Evolutionary conservation across 768 basidiomycete species (phyloP).

Genomic region (Suillus americanus): DNA sequence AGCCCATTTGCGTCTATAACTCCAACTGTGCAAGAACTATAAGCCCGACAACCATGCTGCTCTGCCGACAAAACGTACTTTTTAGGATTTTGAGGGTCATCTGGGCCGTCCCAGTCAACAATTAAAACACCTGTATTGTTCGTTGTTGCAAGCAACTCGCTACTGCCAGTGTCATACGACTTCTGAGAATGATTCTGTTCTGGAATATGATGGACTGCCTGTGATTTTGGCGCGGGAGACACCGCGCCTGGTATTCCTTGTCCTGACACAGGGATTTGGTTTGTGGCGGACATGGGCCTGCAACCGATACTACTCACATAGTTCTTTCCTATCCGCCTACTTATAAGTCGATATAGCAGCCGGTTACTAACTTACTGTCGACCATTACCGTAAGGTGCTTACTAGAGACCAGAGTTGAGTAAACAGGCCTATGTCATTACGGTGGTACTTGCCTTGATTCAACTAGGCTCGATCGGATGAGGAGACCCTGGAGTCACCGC

Average conservation of each 20-base stretch:
- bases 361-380: not conserved
- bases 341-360: not conserved
- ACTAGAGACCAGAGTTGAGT: not conserved
- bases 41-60: not conserved
- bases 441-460: not conserved
- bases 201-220: not conserved
- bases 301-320: not conserved
- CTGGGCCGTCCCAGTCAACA: not conserved
- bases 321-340: not conserved
- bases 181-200: not conserved
- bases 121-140: not conserved
- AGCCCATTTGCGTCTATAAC: constrained; percentile 58
- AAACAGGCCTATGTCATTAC: not conserved
- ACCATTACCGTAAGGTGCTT: not conserved
- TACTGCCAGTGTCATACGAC: not conserved
- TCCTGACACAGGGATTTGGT: not conserved
- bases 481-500: not conserved
- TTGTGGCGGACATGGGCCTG: not conserved
- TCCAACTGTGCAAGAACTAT: constrained; percentile 44
- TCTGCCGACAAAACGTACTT: not conserved
- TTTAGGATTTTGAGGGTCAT: constrained; percentile 1
- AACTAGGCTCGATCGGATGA: not conserved
- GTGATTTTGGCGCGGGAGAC: not conserved
- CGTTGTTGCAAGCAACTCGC: not conserved
- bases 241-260: not conserved